A percentile compares a stretch with the other conserved stretches of the same genome.
These are phyloP conservation scores for Heimioporus sp. DNA, from an alignment of 768 basidiomycete genomes.

Conservation along the genomic window DNA sequence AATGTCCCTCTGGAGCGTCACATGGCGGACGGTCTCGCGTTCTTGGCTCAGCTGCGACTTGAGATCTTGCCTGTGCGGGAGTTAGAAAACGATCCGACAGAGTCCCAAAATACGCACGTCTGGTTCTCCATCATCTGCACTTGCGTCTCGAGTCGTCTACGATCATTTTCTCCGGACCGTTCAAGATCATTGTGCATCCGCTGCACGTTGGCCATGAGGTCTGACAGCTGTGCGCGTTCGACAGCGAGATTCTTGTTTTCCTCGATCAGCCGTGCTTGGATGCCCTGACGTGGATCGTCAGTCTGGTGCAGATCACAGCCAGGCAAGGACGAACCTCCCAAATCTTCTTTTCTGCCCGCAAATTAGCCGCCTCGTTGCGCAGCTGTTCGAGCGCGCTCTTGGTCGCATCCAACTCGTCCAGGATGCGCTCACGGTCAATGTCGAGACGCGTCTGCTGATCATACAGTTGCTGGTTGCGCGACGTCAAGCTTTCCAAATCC, in stretches of 20 bases:
- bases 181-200: conserved; percentile 89
- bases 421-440: conserved; percentile 66
- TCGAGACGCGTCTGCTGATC: conserved; percentile 75
- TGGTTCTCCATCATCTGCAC: conserved; percentile 77
- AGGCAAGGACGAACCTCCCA: too few species aligned
- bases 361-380: conserved; percentile 82
- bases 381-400: conserved; percentile 69
- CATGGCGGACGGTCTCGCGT: conserved; percentile 68
- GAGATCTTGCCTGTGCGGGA: conserved; percentile 61
- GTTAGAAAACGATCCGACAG: background rate
- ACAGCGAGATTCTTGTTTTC: conserved; percentile 79
- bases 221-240: conserved; percentile 83
- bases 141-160: conserved; percentile 76
- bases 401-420: conserved; percentile 61
- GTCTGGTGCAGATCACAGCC: too few species aligned
- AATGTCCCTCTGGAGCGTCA: conserved; percentile 78
- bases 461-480: conserved; percentile 69
- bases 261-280: conserved; percentile 77
- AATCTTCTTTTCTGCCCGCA: too few species aligned
- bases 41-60: conserved; percentile 68
- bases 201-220: conserved; percentile 87
- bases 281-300: too few species aligned
- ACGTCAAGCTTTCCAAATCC: conserved; percentile 64
- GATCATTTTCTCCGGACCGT: conserved; percentile 79
- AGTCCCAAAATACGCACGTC: conserved; percentile 46